phyloP scores from a whole-genome alignment of 2,329 filamentous ascomycete genomes.

The Cladosporium cucumerinum region DNA sequence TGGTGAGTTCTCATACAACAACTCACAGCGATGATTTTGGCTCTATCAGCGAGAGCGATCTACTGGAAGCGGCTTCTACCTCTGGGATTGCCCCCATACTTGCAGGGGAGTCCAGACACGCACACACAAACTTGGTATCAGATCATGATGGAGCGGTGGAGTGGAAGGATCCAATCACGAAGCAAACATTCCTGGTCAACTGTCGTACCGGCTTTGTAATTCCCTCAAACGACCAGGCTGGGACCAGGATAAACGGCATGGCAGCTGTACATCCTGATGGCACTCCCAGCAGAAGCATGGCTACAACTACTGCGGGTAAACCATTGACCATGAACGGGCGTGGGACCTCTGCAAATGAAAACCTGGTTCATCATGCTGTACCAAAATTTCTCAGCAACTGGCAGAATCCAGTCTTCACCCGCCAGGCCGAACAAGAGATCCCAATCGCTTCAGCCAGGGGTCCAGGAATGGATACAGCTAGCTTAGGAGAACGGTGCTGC shows the following conservation, averaged over 20 bases:
- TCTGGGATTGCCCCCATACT: background rate
- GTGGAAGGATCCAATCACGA: constrained; percentile 63
- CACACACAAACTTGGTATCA: background rate
- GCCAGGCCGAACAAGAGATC: constrained; percentile 36
- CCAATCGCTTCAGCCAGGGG: background rate
- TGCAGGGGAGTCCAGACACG: background rate
- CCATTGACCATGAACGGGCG: constrained; percentile 34
- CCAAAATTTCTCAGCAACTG: constrained; percentile 53
- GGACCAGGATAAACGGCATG: background rate
- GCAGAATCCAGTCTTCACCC: constrained; percentile 73
- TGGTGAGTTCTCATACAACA: background rate
- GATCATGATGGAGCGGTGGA: constrained; percentile 39
- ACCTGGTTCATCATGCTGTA: background rate
- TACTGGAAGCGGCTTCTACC: constrained; percentile 19
- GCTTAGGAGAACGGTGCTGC: background rate
- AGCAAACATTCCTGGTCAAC: constrained; percentile 51
- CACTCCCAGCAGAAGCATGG: constrained; percentile 25
- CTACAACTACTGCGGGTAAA: constrained; percentile 28
- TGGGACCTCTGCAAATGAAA: background rate
- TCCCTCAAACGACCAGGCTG: background rate
- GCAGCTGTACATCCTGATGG: no score
- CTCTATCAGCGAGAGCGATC: constrained; percentile 24
- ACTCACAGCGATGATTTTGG: constrained; percentile 29
- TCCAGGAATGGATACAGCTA: background rate
- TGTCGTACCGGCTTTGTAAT: constrained; percentile 51